Evolutionary conservation across 2,329 filamentous ascomycete species (phyloP).

Genomic region (Fusarium multiceps): DNA sequence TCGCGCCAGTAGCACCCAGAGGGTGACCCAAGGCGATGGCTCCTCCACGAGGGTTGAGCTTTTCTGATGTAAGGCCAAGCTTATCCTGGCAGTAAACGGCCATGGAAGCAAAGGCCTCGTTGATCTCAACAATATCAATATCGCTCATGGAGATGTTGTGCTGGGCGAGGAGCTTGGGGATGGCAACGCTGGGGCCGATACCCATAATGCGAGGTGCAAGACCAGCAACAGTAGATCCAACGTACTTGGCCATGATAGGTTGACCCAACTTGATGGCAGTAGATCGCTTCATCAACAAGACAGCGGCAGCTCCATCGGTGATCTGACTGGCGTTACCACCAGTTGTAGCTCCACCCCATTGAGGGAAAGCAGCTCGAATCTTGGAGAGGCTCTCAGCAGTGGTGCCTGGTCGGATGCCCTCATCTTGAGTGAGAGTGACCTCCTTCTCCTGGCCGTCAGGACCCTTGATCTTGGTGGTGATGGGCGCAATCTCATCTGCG

Average conservation of each 20-base stretch:
- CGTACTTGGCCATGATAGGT: constrained; percentile 94
- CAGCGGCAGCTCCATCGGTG: constrained; percentile 90
- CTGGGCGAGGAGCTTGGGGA: constrained; percentile 85
- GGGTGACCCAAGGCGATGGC: constrained; percentile 88
- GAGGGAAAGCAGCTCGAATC: constrained; percentile 89
- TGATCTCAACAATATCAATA: constrained; percentile 91
- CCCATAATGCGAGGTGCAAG: constrained; percentile 96
- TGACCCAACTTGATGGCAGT: constrained; percentile 87
- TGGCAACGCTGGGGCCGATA: constrained; percentile 80
- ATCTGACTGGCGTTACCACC: constrained; percentile 96
- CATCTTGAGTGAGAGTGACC: constrained; percentile 84
- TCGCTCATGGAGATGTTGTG: constrained; percentile 83
- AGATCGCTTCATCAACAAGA: constrained; percentile 94
- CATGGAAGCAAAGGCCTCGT: constrained; percentile 99
- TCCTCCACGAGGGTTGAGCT: constrained; percentile 85
- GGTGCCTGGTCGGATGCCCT: constrained; percentile 91
- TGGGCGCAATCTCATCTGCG: constrained; percentile 93
- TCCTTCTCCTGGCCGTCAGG: constrained; percentile 82
- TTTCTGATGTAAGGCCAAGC: constrained; percentile 76
- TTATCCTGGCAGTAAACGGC: constrained; percentile 89
- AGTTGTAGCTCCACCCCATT: constrained; percentile 87
- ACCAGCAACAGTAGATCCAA: constrained; percentile 89
- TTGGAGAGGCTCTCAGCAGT: constrained; percentile 85
- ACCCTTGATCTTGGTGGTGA: constrained; percentile 84
- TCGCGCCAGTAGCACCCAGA: constrained; percentile 79